Base-by-base conservation (phyloP, 179 eudicot genomes). In the Camellia oleifera region DNA sequence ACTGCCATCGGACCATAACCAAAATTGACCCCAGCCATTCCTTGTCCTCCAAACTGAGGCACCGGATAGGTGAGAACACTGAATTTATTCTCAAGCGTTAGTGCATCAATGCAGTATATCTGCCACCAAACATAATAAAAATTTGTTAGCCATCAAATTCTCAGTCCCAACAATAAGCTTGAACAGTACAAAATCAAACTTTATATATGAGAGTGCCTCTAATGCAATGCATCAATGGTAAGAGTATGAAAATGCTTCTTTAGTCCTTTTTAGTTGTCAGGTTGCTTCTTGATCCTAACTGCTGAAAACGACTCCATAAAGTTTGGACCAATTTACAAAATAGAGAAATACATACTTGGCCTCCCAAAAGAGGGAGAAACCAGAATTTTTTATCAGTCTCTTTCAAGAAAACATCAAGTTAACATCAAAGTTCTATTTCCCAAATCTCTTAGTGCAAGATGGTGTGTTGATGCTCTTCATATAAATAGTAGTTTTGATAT, bases 1-100 rank as follows among this genome's bases (percentile, higher is more conserved):
- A 95, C 95, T 80, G 90, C 98, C 92, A 95, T 88, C 45, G 98
- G 98, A 75, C 98, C 98, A 82, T 88, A 93, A 48, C 97, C 98
- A 26, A 87, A 83, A 73, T 90, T 92, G 46, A 92, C 87, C 77
- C 94, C 94, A 66, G 62, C 77, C 68, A 80, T 56, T 74, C 97
- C 98, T 84, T 84, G 91, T 57, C 87, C 92, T 78, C 91, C 89
- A 78, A 86, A 78, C 72, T 91, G 97, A 78, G 97, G 93, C 71
- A 92, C 85, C 18, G 98, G 98, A 83, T 88, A 88, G 8, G 98
- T 95, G 80, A 95, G 86, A 67, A 95, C 95, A 44, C 91, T 93
- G 84, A 89, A 92, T 84, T 89, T 90, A 73, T 82, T 92, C 89
- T 92, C 95, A 4, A 93, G 88, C 48, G 97, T 92, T 70, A 86